Conservation (phyloP, 2,329 filamentous ascomycete species). For the Juglanconis sp. region DNA sequence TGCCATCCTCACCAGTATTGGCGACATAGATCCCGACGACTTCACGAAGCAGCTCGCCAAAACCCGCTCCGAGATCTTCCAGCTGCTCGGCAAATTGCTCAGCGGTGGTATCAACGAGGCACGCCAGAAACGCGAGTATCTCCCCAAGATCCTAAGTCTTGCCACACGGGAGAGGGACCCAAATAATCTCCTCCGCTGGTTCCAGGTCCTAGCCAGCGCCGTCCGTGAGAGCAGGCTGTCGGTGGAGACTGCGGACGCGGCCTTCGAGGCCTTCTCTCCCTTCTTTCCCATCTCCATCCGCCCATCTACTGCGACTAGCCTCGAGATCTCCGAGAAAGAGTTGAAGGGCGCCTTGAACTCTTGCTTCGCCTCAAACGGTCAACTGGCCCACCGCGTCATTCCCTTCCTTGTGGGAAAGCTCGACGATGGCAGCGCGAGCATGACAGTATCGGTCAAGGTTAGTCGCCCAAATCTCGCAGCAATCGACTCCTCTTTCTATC, state of each 20-base stretch:
- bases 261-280: conserved; percentile 55
- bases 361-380: conserved; percentile 52
- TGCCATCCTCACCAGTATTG: conserved; percentile 7
- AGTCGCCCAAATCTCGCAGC: conserved; percentile 1
- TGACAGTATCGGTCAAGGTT: conserved; percentile 57
- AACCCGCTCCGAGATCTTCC: conserved; percentile 10
- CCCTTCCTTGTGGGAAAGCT: conserved; percentile 56
- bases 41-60: conserved; percentile 17
- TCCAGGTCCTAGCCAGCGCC: conserved; percentile 45
- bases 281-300: conserved; percentile 61
- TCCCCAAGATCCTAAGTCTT: conserved; percentile 38
- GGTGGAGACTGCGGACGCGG: conserved; percentile 43
- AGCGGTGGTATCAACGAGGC: conserved; percentile 1
- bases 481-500: not conserved
- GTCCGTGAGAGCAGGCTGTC: conserved; percentile 44
- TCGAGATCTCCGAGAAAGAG: conserved; percentile 52
- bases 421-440: conserved; percentile 52
- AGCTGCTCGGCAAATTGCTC: not conserved
- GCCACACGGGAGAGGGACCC: conserved; percentile 52
- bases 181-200: conserved; percentile 55
- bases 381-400: conserved; percentile 43
- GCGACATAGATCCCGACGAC: conserved; percentile 3
- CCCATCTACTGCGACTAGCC: conserved; percentile 43
- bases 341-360: conserved; percentile 50
- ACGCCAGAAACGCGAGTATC: conserved; percentile 18